Evolutionary conservation across 2,329 filamentous ascomycete genomes (phyloP).

Genomic region (Nothopassalora personata): DNA sequence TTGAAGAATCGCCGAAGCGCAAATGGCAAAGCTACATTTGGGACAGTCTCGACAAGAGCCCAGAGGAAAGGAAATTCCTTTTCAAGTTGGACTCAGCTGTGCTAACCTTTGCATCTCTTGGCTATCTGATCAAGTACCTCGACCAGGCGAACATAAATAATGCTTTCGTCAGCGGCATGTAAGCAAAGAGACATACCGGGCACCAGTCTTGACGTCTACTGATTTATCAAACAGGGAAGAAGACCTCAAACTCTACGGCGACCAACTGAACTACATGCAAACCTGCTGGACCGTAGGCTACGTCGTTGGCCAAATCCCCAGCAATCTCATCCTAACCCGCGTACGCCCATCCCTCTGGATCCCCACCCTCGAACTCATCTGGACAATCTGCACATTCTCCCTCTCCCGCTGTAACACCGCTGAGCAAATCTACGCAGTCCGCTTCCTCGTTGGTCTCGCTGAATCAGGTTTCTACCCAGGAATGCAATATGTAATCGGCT

Average conservation of each 20-base stretch:
- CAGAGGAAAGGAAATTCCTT: constrained; percentile 45
- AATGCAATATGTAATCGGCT: constrained; percentile 50
- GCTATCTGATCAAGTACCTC: constrained; percentile 50
- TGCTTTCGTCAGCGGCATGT: constrained; percentile 45
- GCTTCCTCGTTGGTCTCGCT: constrained; percentile 48
- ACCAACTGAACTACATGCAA: constrained; percentile 53
- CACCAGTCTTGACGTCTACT: not conserved
- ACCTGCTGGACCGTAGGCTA: constrained; percentile 57
- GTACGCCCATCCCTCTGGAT: constrained; percentile 47
- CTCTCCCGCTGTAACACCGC: constrained; percentile 38
- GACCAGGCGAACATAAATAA: constrained; percentile 35
- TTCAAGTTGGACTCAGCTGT: constrained; percentile 44
- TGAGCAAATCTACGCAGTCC: constrained; percentile 42
- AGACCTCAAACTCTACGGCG: constrained; percentile 48
- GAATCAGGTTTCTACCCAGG: constrained; percentile 51
- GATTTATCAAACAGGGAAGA: constrained; percentile 33
- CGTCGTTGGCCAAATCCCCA: constrained; percentile 32
- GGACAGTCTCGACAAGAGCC: constrained; percentile 50
- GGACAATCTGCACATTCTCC: constrained; percentile 45
- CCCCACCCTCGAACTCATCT: constrained; percentile 44
- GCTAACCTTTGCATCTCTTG: constrained; percentile 10
- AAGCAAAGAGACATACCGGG: not conserved
- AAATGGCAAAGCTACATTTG: constrained; percentile 49
- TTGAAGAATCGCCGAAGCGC: constrained; percentile 18
- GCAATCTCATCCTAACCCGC: constrained; percentile 48